These are phyloP conservation scores for Coccomyxa sp. DNA, from an alignment of 139 green algal genomes.

Conservation along the genomic window DNA sequence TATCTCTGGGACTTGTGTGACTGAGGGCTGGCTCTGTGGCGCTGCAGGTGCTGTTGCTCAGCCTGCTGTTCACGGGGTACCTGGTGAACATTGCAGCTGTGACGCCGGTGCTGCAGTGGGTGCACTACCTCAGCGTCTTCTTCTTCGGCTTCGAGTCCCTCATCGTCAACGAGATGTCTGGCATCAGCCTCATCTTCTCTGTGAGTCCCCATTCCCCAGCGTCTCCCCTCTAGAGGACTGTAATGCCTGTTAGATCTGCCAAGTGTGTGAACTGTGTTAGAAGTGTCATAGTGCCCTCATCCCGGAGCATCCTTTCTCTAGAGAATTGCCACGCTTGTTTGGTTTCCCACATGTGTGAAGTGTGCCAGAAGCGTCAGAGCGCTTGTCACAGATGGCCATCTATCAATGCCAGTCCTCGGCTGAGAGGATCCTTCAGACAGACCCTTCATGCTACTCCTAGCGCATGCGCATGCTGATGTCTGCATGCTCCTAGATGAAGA, in stretches of 20 bases:
- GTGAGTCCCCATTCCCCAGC: conserved; percentile 4
- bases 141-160: conserved; percentile 27
- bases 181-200: conserved; percentile 39
- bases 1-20: too few relatives aligned
- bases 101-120: conserved; percentile 46
- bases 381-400: too few relatives aligned
- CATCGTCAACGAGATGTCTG: conserved; percentile 53
- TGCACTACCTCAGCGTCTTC: conserved; percentile 54
- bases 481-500: too few relatives aligned
- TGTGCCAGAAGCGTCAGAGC: too few relatives aligned
- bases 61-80: conserved; percentile 69
- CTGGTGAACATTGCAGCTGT: conserved; percentile 58
- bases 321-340: neutral
- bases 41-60: conserved; percentile 55
- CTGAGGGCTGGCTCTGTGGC: too few relatives aligned
- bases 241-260: too few relatives aligned
- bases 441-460: too few relatives aligned
- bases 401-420: too few relatives aligned
- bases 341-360: too few relatives aligned
- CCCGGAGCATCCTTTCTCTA: neutral
- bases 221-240: neutral
- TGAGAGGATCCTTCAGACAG: too few relatives aligned
- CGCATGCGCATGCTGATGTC: too few relatives aligned
- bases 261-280: too few relatives aligned
- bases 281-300: neutral